Evolutionary conservation across 2,329 filamentous ascomycete genomes (phyloP), one percentile per base, ranked within the genome.

Genomic region (Stromatinia cepivora): DNA sequence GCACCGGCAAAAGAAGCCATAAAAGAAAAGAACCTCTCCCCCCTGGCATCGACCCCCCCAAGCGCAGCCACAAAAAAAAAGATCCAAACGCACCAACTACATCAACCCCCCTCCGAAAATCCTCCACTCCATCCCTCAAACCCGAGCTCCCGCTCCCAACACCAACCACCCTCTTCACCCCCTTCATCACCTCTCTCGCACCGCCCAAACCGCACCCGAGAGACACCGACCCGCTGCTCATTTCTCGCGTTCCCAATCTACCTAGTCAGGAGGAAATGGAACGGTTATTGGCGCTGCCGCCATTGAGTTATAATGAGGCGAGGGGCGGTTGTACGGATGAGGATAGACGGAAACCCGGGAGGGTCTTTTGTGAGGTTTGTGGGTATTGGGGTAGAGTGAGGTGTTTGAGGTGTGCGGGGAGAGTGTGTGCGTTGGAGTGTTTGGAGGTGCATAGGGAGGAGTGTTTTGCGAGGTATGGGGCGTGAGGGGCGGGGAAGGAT

Each of bases 371-470:
- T 79, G 90, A 90, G 77, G 87, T 93, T 45, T 94, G 92, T 77
- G 92, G 92, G 20, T 94, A 93, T 79, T 94, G 92, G 91, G 92
- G 91, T 2, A 82, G 88, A 53, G 88, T 92, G 58, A 86, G 85
- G 79, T 94, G 92, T 80, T 85, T 89, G 78, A 92, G 91, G 81
- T 94, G 92, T 80, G 91, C 91, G n/a, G 86, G 86, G 58, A 84
- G 89, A 75, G 88, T 92, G n/a, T 94, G 92, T 78, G 91, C 90
- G 52, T 79, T 94, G 73, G 89, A 92, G 70, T 94, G 92, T 76
- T 83, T 93, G 75, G 87, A 88, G 76, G 83, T 85, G 71, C 92
- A 94, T 78, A 85, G 88, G 67, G 90, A 92, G 79, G 90, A 91
- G 74, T 90, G 89, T 74, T 85, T 92, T 71, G 86, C 87, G 70